Base-by-base conservation (phyloP, 257 asterid species). In the Solanum bulbocastanum region DNA sequence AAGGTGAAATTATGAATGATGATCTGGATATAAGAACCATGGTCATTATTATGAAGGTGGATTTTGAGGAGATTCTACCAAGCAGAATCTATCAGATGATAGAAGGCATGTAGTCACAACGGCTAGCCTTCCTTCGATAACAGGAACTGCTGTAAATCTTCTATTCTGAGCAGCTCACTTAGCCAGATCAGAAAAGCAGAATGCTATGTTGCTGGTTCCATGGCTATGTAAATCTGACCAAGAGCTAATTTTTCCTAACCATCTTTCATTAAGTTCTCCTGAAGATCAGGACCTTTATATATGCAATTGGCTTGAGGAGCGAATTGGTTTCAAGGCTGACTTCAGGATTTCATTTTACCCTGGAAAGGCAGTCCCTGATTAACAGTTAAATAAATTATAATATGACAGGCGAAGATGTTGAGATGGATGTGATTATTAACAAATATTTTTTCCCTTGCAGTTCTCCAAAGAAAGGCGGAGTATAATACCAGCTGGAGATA, bases 51-150 rank as follows among this genome's bases (percentile, higher is more conserved):
- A 94, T 88, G 97, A 96, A 86, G 99, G 98, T 88, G 98, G 98
- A 68, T 91, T 95, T 88, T 97, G 95, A 98, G 86, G 92, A 84
- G 98, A 96, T 89, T 46, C 88, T 10, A 87, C 92, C 33, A 93
- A 93, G 89, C 94, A 90, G 52, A 93, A 92, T 14, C 72, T 87
- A 60, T 86, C 93, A 1, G 96, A 92, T 89, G 90, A 88, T 87
- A 94, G 92, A 92, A 94, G 98, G 95, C 95, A 95, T 75, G 97
- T 94, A 33, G 98, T 96, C 76, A 96, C 99, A 74, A 96, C 96
- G 10, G 99, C 98, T 85, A 95, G 98, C 90, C 99, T 97, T 90
- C 99, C 99, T 87, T 97, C 97, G 95, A 94, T 97, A 98, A 96
- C 99, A 4, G 98, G 98, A 89, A 96, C 99, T 75, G 96, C 99